Evolutionary conservation across 1,139 yeast species (phyloP), one percentile per base, ranked within the genome.

Genomic region (Candida tetrigidarum): DNA sequence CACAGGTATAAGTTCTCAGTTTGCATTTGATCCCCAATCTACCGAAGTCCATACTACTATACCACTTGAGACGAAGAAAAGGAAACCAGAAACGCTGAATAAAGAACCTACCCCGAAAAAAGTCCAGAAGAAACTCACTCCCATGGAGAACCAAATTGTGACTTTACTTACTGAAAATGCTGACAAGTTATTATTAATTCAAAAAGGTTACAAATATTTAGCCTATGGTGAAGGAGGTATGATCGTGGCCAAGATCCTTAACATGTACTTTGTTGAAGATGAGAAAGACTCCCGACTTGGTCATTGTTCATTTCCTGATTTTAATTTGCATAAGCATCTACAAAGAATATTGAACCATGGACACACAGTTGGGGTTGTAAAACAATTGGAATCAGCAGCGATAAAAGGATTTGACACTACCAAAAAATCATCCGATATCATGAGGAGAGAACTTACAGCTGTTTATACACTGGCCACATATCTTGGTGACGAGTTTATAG

Each of bases 171-270:
- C 64, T 4, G 60, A 66, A 2, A 70, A 92, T 58, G 60, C 63
- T 40, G 96, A 89, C 50, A 86, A 88, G 39, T 55, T 93, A 1
- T 69, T 93, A 6, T 83, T 93, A 0, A 76, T 93, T 19, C 95
- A 93, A 59, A 95, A 88, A 7, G 99, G 99, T 0, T 93, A 93
- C 66, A 90, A 90, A 63, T 93, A 83, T 67, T 87, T 87, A 58
- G 83, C 91, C 48, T 90, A 82, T 60, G 97, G 96, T 0, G 77
- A 82, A 44, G 97, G 92, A 66, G 98, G 98, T 0, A 72, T 69
- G 14, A 70, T 69, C 3, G 96, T 85, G 0, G 76, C 96, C 8
- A 66, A 72, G 42, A 74, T 85, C 11, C 64, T 90, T 32, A 84
- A 86, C 50, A 85, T 88, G 82, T 69, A 85, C 22, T 75, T 89